Percentiles rank a stretch among this genome's conserved stretches.
These are phyloP conservation scores for Ceratobasidium theobromae DNA, from an alignment of 1,284 basidiomycete genomes.

Conservation along the genomic window DNA sequence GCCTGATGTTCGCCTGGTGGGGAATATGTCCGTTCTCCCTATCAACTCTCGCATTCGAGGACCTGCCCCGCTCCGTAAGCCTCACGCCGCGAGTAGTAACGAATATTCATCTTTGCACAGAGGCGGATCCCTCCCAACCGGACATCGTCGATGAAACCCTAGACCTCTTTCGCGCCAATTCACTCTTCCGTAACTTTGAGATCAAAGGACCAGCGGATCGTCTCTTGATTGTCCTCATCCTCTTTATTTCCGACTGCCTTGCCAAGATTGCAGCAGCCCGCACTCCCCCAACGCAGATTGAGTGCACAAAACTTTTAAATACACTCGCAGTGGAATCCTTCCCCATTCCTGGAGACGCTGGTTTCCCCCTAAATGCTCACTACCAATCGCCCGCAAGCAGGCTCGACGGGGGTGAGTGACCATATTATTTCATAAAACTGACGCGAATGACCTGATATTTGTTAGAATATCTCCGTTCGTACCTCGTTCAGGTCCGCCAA, in stretches of 20 bases:
- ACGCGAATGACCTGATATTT: background rate
- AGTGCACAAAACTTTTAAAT: conserved; percentile 86
- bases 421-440: background rate
- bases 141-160: conserved; percentile 97
- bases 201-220: conserved; percentile 98
- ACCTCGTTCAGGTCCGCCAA: conserved; percentile 90
- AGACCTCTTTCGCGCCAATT: conserved; percentile 98
- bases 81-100: conserved; percentile 28
- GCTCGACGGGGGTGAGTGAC: conserved; percentile 75
- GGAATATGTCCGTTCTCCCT: conserved; percentile 89
- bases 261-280: conserved; percentile 76
- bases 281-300: conserved; percentile 71
- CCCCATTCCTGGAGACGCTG: conserved; percentile 93
- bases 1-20: conserved; percentile 77
- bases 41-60: conserved; percentile 91
- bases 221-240: conserved; percentile 94
- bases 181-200: conserved; percentile 99
- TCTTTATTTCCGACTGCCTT: conserved; percentile 97
- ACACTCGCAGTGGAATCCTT: conserved; percentile 93
- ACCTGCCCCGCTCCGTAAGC: conserved; percentile 76
- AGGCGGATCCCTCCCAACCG: conserved; percentile 71
- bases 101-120: conserved; percentile 6
- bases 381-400: conserved; percentile 81
- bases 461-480: conserved; percentile 82
- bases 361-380: conserved; percentile 90